Base-by-base conservation (phyloP, 306 rosid genomes). In the Fagus sylvatica region DNA sequence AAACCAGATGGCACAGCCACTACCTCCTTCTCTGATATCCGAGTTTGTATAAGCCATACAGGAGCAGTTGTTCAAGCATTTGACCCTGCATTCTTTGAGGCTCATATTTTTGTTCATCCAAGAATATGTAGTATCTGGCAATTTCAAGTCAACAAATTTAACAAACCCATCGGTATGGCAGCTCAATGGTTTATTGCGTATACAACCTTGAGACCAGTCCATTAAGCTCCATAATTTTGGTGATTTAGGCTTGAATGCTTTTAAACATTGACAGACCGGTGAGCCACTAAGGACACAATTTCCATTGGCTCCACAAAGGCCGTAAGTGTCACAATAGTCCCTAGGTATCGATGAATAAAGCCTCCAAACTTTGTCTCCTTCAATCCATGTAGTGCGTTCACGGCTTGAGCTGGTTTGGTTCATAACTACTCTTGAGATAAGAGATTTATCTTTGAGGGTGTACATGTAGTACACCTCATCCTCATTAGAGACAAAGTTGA, bases 321-420 rank as follows among this genome's bases (percentile, higher is more conserved):
- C 49, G 37, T 34, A n/a, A 3, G 11, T 75, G 28, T 73, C 85
- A 40, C 85, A 82, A 16, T 6, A 36, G 41, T 82, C 85, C 28
- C 22, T 4, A 4, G 75, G 6, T 6, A 30, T 6, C 2, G 37
- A 6, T 11, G 75, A 49, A 64, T 33, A 22, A 41, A 56, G 74
- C 57, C 42, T 69, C 80, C 80, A 65, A 65, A 5, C 9, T 65
- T 34, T 49, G 0, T 12, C 53, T 5, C 9, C 13, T 49, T 49
- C 53, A 49, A 5, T 12, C 53, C 53, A 49, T 49, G 13, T 12
- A 12, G 6, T 5, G 53, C 53, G 53, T 5, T 12, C 9, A 49
- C 53, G 53, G 53, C 6, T 5, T 5, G 53, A 49, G 53, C 53
- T 49, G 53, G 53, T 49, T 49, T 49, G 53, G 13, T 49, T 49